These are phyloP conservation scores for Dendrobium nobile DNA, from an alignment of 106 monocot genomes.

Conservation along the genomic window DNA sequence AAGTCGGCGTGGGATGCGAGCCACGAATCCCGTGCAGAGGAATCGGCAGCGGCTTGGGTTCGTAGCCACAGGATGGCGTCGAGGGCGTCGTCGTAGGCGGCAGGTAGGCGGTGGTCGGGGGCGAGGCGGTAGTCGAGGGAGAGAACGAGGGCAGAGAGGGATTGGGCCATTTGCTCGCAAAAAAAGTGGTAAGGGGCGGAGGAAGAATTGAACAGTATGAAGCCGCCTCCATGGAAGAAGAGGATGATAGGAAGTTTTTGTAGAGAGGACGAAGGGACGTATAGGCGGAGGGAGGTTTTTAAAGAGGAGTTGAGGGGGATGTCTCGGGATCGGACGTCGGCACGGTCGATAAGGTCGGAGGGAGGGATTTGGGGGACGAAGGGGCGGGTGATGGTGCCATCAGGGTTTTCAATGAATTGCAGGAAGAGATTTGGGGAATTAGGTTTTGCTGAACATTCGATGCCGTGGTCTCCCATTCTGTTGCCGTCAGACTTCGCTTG, in stretches of 20 bases:
- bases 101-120: conserved; percentile 64
- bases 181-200: conserved; percentile 29
- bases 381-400: conserved; percentile 28
- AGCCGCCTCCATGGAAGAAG: conserved; percentile 70
- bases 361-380: conserved; percentile 5
- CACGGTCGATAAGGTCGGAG: background rate
- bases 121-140: conserved; percentile 67
- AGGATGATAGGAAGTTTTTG: conserved; percentile 36
- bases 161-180: conserved; percentile 34
- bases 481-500: background rate
- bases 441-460: background rate
- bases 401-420: conserved; percentile 29
- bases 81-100: conserved; percentile 62
- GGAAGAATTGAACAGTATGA: conserved; percentile 48
- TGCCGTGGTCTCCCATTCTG: background rate
- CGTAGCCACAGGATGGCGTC: conserved; percentile 18
- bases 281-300: conserved; percentile 38
- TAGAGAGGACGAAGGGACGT: conserved; percentile 11
- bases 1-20: conserved; percentile 31
- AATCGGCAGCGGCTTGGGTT: conserved; percentile 1
- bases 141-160: conserved; percentile 43
- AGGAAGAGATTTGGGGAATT: conserved; percentile 15
- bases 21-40: conserved; percentile 18
- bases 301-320: conserved; percentile 27
- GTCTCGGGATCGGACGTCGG: conserved; percentile 30